Conservation (phyloP, 176 grass and related monocot species). For the Rhynchospora breviuscula region DNA sequence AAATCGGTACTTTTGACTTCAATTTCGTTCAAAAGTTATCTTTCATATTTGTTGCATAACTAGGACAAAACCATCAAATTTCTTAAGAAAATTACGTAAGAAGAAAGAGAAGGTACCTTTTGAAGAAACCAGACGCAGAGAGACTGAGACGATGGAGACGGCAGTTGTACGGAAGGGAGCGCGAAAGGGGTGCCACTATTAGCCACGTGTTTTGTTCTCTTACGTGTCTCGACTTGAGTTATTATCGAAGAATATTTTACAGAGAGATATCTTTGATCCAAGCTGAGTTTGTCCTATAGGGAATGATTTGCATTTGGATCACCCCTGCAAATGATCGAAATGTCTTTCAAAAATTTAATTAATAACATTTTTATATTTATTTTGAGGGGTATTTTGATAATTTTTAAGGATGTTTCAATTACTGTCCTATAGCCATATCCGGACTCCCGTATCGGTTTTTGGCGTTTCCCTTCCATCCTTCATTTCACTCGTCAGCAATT, state of each 20-base stretch:
- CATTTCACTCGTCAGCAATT: too few species aligned
- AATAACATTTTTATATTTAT: too few species aligned
- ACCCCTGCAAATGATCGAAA: too few species aligned
- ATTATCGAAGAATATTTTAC: not conserved
- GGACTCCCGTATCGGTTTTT: too few species aligned
- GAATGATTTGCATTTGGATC: too few species aligned
- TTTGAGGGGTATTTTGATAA: too few species aligned
- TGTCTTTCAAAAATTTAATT: too few species aligned
- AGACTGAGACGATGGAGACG: not conserved
- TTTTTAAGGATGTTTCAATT: too few species aligned
- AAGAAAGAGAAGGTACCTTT: not conserved
- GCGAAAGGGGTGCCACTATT: not conserved
- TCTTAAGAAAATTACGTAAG: not conserved
- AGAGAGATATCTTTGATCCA: too few species aligned
- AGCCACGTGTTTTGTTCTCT: not conserved
- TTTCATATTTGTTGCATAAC: not conserved
- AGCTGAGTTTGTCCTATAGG: too few species aligned
- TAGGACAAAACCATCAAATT: not conserved
- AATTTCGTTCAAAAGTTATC: not conserved
- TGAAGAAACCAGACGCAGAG: not conserved
- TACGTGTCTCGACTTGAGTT: not conserved
- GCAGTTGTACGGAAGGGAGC: not conserved
- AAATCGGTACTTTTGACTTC: not conserved
- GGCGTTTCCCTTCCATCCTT: too few species aligned
- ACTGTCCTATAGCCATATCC: too few species aligned